Base-by-base conservation (phyloP, 805 yeast genomes). In the Kluyveromyces aestuarii region DNA sequence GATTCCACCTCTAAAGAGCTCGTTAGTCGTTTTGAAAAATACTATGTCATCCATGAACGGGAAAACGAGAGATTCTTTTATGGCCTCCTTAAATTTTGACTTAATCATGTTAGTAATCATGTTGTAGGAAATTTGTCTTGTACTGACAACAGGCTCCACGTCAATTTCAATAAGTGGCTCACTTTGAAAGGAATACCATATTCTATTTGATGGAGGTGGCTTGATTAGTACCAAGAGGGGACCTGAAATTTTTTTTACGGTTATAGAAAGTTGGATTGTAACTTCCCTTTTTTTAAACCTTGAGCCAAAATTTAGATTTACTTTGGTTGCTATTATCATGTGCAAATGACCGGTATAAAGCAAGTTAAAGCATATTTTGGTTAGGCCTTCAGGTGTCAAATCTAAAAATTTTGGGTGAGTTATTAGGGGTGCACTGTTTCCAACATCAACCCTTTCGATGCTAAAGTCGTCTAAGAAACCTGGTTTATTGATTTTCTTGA, bases 1-100 rank as follows among this genome's bases (percentile, higher is more conserved):
- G 21, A 91, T 80, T 16, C 99, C 99, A 45, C 96, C 99, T 53
- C 96, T 76, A 63, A 81, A 93, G 13, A 87, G 66, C 53, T 87
- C 95, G 38, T 67, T 73, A 2, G 68, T 64, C 0, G 96, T 81
- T 48, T 78, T 71, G 59, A 73, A 84, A 60, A 87, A 84, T 0
- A 81, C 78, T 39, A 88, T 64, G 62, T 91, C 98, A 64, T 91
- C 98, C 89, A 88, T 84, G 58, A 74, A 81, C 2, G 99, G 99
- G 33, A 78, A 64, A 0, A 93, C 98, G 44, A 93, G 67, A 8
- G 93, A 77, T 35, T 87, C 93, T 52, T 75, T 79, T 38, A 91
- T 73, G 1, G 89, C 85, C 44, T 87, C 96, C 50, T 82, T 79
- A 52, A 91, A 79, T 55, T 82, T 81, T 61, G 80, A 82, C 52